Conservation (phyloP, 75 land plant genomes). For the Pseudotsuga menziesii region DNA sequence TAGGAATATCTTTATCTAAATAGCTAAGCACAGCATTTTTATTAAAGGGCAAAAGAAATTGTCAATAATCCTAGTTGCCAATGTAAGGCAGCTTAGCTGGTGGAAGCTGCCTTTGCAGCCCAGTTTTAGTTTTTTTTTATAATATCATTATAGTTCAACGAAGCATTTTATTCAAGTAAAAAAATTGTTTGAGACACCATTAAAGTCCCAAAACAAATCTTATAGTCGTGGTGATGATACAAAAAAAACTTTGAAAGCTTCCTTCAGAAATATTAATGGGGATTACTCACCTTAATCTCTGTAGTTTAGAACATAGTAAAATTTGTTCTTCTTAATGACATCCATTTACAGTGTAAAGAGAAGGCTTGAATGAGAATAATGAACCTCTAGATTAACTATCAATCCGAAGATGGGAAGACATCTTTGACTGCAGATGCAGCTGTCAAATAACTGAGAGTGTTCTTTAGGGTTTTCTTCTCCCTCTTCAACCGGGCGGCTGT, state of each 20-base stretch:
- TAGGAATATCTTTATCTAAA: too few relatives aligned
- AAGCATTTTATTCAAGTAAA: too few relatives aligned
- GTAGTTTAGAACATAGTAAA: conserved; percentile 1
- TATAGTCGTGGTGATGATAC: neutral
- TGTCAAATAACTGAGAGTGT: conserved; percentile 83
- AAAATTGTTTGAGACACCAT: too few relatives aligned
- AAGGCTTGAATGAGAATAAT: neutral
- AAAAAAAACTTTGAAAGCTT: too few relatives aligned
- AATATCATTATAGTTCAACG: too few relatives aligned
- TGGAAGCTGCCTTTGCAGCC: too few relatives aligned
- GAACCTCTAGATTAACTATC: conserved; percentile 5
- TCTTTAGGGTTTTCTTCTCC: conserved; percentile 88
- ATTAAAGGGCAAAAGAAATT: too few relatives aligned
- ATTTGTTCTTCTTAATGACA: neutral
- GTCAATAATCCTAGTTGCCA: too few relatives aligned
- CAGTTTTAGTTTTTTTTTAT: too few relatives aligned
- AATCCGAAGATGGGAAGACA: conserved; percentile 67
- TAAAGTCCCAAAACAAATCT: too few relatives aligned
- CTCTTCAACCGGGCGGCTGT: conserved; percentile 78
- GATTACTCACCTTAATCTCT: neutral
- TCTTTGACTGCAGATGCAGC: conserved; percentile 97
- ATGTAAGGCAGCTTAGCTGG: too few relatives aligned
- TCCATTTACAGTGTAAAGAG: neutral
- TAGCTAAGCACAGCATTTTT: too few relatives aligned
- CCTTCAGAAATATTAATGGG: neutral